phyloP scores from a whole-genome alignment of 2,329 filamentous ascomycete genomes.

The Colletotrichum limetticola region DNA sequence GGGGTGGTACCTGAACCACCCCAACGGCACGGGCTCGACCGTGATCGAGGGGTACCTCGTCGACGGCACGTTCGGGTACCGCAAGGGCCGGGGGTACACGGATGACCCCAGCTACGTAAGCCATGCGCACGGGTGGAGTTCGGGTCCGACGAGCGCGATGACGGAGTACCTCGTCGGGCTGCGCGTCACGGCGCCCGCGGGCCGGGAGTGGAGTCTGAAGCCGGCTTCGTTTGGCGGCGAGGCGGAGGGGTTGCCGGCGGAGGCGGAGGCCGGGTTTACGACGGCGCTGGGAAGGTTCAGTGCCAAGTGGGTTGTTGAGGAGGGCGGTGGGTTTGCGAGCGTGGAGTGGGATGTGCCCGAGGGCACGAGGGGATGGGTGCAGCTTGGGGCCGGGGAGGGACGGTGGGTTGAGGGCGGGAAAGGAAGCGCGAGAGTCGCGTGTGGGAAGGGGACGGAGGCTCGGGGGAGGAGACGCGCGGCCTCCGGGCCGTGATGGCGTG shows the following conservation, averaged over 20 bases:
- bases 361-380: conserved; percentile 32
- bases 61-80: conserved; percentile 68
- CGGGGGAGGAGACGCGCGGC: not conserved
- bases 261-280: conserved; percentile 34
- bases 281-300: conserved; percentile 29
- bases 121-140: conserved; percentile 63
- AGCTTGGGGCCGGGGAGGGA: conserved; percentile 7
- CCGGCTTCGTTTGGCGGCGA: conserved; percentile 17
- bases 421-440: not conserved
- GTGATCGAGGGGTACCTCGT: conserved; percentile 68
- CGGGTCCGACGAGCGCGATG: conserved; percentile 58
- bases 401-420: conserved; percentile 28
- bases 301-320: conserved; percentile 17
- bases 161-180: conserved; percentile 57
- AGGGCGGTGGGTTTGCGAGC: conserved; percentile 2
- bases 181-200: conserved; percentile 27
- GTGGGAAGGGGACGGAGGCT: not conserved
- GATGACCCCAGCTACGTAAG: conserved; percentile 58
- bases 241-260: conserved; percentile 7
- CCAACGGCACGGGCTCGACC: conserved; percentile 67
- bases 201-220: conserved; percentile 28
- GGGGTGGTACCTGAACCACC: conserved; percentile 70
- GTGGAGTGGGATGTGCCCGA: conserved; percentile 32
- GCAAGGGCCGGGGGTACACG: conserved; percentile 61
- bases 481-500: not conserved